Evolutionary conservation across 257 asterid species (phyloP).

Genomic region (Scutellaria barbata): DNA sequence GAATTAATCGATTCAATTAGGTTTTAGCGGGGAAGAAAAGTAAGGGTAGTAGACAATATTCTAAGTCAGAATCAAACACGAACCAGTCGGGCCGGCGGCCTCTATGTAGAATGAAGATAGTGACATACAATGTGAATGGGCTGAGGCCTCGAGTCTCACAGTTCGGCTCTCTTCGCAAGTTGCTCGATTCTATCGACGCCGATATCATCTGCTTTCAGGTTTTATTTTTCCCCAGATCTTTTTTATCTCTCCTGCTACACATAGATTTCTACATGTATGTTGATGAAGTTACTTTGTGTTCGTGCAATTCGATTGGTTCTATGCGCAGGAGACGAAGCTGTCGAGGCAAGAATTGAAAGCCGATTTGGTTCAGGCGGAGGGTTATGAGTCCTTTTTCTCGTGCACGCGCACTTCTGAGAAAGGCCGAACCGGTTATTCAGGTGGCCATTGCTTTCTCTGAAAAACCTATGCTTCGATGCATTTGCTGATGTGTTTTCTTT

Average conservation of each 20-base stretch:
- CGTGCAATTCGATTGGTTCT: slow-evolving; percentile 8
- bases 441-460: slow-evolving; percentile 37
- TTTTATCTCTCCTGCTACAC: background rate
- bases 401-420: slow-evolving; percentile 80
- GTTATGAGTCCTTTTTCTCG: slow-evolving; percentile 94
- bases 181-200: slow-evolving; percentile 82
- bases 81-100: background rate
- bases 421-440: slow-evolving; percentile 92
- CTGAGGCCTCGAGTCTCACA: slow-evolving; percentile 85
- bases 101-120: slow-evolving; percentile 68
- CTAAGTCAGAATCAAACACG: background rate
- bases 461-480: background rate
- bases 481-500: background rate
- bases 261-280: background rate
- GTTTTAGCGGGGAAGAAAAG: background rate
- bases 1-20: background rate
- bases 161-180: slow-evolving; percentile 76
- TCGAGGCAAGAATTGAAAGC: slow-evolving; percentile 75
- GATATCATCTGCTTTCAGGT: slow-evolving; percentile 90
- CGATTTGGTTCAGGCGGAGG: slow-evolving; percentile 86
- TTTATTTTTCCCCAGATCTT: background rate
- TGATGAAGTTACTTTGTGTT: background rate
- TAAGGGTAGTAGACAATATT: background rate
- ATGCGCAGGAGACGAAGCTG: slow-evolving; percentile 77
- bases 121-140: slow-evolving; percentile 93